Percentiles rank a stretch among this genome's conserved stretches.
Evolutionary conservation across 305 asterid species (phyloP).

Genomic region (Solanum hybrid): DNA sequence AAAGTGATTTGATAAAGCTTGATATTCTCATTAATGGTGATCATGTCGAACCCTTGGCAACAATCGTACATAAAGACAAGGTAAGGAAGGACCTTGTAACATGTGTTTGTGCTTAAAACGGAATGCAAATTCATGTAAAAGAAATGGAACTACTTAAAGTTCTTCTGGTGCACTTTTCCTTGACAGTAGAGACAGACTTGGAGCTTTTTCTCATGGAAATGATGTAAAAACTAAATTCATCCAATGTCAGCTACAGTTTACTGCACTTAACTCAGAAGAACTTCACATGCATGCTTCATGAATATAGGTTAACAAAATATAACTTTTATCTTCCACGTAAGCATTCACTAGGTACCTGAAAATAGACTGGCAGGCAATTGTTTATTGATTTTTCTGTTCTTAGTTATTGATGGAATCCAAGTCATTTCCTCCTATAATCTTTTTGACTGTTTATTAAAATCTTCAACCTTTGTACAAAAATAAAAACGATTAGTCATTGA

Average conservation of each 20-base stretch:
- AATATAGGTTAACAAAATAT: not conserved
- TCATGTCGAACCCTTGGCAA: constrained; percentile 88
- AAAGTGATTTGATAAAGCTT: constrained; percentile 88
- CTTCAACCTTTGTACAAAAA: not conserved
- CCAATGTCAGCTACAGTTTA: not conserved
- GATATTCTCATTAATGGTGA: constrained; percentile 93
- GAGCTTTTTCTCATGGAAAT: not conserved
- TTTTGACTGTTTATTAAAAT: not conserved
- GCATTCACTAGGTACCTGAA: not conserved
- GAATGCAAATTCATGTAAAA: not conserved
- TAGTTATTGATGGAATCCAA: not conserved
- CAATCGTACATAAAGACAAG: constrained; percentile 98
- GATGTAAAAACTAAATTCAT: not conserved
- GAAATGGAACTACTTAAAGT: not conserved
- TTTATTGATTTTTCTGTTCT: not conserved
- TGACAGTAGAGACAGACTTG: not conserved
- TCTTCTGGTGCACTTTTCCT: not conserved
- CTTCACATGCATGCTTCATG: not conserved
- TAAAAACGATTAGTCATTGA: not conserved
- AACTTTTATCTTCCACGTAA: not conserved
- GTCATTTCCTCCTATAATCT: not conserved
- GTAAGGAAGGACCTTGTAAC: constrained; percentile 21
- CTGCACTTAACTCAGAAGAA: not conserved
- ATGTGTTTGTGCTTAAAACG: not conserved
- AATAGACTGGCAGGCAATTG: not conserved